Percentiles rank a stretch among this genome's conserved stretches.
Conservation (phyloP, 2,329 filamentous ascomycete genomes). For the Aspergillus aculeatinus region DNA sequence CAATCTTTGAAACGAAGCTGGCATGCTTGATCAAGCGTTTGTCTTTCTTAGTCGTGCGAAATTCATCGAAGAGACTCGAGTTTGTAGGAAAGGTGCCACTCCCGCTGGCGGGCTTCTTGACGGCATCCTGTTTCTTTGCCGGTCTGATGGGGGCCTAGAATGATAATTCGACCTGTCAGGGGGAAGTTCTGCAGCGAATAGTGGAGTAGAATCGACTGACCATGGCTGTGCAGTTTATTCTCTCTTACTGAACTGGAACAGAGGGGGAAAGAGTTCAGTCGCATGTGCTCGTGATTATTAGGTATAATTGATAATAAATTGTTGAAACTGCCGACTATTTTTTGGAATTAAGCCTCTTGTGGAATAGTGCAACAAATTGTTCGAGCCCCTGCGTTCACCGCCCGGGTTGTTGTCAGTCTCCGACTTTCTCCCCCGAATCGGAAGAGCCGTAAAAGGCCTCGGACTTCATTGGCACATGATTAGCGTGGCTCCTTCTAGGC, state of each 20-base stretch:
- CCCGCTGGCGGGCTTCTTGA: conserved; percentile 18
- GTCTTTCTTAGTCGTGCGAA: conserved; percentile 75
- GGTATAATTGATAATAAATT: background rate
- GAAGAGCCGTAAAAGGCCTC: background rate
- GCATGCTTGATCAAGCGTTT: conserved; percentile 81
- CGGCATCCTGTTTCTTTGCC: conserved; percentile 17
- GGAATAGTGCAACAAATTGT: conserved; percentile 2
- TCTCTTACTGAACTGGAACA: background rate
- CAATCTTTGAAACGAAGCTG: conserved; percentile 72
- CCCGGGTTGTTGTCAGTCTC: conserved; percentile 13
- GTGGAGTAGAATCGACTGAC: background rate
- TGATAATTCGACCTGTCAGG: background rate
- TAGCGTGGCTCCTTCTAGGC: background rate
- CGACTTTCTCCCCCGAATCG: background rate
- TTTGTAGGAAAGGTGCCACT: conserved; percentile 21
- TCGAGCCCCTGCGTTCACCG: conserved; percentile 19
- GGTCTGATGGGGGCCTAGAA: conserved; percentile 31
- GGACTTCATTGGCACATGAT: background rate
- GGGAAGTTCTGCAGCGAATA: background rate
- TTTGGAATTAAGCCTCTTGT: conserved; percentile 6
- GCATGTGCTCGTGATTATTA: conserved; percentile 9
- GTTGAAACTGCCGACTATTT: conserved; percentile 6
- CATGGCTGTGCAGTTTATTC: background rate
- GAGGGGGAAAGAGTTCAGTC: background rate
- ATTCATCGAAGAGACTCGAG: conserved; percentile 41